Base-by-base conservation (phyloP, 805 yeast species). In the Monosporozyma siamensis region DNA sequence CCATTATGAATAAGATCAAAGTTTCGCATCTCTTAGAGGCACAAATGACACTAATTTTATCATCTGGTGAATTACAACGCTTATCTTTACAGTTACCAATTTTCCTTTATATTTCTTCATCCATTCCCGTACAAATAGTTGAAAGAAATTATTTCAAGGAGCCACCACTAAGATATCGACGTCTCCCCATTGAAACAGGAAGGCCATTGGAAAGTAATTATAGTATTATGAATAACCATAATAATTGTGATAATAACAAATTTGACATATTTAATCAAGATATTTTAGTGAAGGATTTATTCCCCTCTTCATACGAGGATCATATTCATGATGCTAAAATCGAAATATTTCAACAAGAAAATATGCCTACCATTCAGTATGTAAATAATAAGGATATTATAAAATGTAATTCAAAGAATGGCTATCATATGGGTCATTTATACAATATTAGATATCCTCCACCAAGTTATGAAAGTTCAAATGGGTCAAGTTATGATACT, bases 31-130 rank as follows among this genome's bases (percentile, higher is more conserved):
- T 88, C 64, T 64, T 92, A 44, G 82, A 86, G 54, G 85, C 89
- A 58, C 78, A 76, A 8, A 77, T 92, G 44, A 82, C 86, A 1
- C 69, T 92, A 48, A 63, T 77, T 32, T 90, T 92, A 57, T 82
- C 94, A 0, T 97, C 88, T 60, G 95, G 95, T 3, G 97, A 90
- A 57, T 79, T 82, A 3, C 86, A 96, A 0, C 97, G 89, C 60
- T 68, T 90, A 40, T 70, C 97, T 25, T 97, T 97, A 0, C 82
- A 96, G 0, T 67, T 90, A 48, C 97, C 97, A 0, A 70, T 90
- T 4, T 74, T 72, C 23, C 60, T 86, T 26, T 85, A 82, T 60
- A 80, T 87, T 21, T 75, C 82, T 4, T 97, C 97, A 6, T 83
- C 84, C 59, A 83, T 92, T 4, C 75, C 90, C 1, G 69, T 90